Evolutionary conservation across 441 rosid genomes (phyloP), one percentile per base, ranked within the genome.

Genomic region (Adansonia madagascariensis): DNA sequence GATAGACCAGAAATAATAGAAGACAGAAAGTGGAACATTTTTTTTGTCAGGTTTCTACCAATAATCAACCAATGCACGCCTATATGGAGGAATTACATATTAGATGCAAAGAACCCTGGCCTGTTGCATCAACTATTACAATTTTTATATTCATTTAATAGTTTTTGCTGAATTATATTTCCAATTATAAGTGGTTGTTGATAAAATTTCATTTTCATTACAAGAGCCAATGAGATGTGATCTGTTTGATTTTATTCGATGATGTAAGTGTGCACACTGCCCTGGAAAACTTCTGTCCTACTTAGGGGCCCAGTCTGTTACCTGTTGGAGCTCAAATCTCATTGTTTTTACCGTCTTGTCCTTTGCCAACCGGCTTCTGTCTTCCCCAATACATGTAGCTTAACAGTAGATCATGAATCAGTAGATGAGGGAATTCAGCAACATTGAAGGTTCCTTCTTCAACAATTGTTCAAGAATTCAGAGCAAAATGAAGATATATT

Each of bases 121-220:
- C 4, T 27, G 12, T 52, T 70, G 74, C 18, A 50, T 70, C 61
- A 50, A 46, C 46, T 52, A n/a, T 73, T 39, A 20, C 65, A 44
- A 17, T 22, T 39, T 55, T 59, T 44, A 18, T 56, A 27, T 27
- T 55, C 65, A 57, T 35, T 53, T 53, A 71, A 69, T 31, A 52
- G 9, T 27, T 44, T 41, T 55, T 71, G 65, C 18, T 39, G 75
- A 72, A 56, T 55, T 56, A 56, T 53, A 9, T 56, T 17, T 41
- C 75, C 62, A 55, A 55, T 56, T 41, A 56, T 39, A 14, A 72
- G 64, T 35, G 75, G 75, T 18, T 55, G 64, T 55, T 72, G 65
- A 72, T 10, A 72, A 72, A 39, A 17, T 55, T 55, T 72, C 56
- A 68, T 41, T 70, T 72, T 72, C 17, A 31, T 35, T 4, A n/a